Percentiles rank a stretch among this genome's conserved stretches.
These are phyloP conservation scores for Trichoderma sp. DNA, from an alignment of 2,329 filamentous ascomycete genomes.

Conservation along the genomic window DNA sequence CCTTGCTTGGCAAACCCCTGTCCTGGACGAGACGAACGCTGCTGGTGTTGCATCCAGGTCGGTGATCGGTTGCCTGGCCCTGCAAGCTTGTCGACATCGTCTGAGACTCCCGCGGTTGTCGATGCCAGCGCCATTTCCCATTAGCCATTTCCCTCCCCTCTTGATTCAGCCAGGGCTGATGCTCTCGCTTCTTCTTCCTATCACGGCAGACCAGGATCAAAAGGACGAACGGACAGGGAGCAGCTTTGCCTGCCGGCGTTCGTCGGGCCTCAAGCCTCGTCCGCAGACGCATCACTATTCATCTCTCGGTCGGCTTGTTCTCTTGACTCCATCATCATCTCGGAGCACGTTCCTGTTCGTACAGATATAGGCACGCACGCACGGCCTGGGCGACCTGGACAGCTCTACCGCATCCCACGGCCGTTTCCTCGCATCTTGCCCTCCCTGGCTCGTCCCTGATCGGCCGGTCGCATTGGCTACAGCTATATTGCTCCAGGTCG, in stretches of 20 bases:
- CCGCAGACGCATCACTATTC: not conserved
- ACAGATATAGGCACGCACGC: not conserved
- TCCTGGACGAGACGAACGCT: conserved; percentile 4
- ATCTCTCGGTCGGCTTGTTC: not conserved
- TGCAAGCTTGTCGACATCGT: conserved; percentile 25
- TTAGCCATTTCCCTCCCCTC: conserved; percentile 21
- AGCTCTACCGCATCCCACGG: not conserved
- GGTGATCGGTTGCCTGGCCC: conserved; percentile 21
- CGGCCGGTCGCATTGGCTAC: conserved; percentile 33
- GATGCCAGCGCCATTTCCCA: conserved; percentile 17
- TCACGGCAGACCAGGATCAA: not conserved
- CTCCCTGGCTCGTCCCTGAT: conserved; percentile 32
- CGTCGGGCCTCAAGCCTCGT: not conserved
- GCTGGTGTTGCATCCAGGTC: conserved; percentile 23
- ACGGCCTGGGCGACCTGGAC: conserved; percentile 6
- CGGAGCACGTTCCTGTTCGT: conserved; percentile 3
- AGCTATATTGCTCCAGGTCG: conserved; percentile 31
- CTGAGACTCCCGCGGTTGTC: conserved; percentile 24
- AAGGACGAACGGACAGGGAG: not conserved
- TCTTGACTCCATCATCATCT: not conserved
- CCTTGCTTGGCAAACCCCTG: conserved; percentile 14
- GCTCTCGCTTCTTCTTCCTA: conserved; percentile 16
- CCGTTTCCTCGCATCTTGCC: conserved; percentile 17
- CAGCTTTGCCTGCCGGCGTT: not conserved
- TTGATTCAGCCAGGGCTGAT: conserved; percentile 23